These are phyloP conservation scores for Candida tropicalis DNA, from an alignment of 1,139 yeast species.

Conservation along the genomic window DNA sequence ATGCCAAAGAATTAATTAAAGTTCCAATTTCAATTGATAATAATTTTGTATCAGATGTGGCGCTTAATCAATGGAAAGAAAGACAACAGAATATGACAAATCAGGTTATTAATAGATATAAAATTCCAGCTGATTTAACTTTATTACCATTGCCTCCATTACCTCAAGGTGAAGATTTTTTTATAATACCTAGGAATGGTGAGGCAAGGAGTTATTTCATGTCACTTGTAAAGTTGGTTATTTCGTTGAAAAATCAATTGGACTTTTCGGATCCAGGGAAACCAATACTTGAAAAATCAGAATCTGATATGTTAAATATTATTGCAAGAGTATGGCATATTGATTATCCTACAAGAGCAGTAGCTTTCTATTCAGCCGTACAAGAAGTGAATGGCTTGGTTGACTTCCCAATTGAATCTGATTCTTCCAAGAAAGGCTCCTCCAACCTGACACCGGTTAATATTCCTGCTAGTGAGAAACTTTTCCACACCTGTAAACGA, in stretches of 20 bases:
- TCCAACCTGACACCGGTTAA: slow-evolving; percentile 28
- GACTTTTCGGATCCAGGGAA: slow-evolving; percentile 15
- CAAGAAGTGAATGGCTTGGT: slow-evolving; percentile 44
- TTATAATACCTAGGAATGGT: slow-evolving; percentile 40
- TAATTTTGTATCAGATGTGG: slow-evolving; percentile 38
- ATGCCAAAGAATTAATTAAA: slow-evolving; percentile 32
- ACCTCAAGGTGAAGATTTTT: slow-evolving; percentile 38
- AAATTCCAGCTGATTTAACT: slow-evolving; percentile 38
- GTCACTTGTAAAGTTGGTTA: slow-evolving; percentile 9
- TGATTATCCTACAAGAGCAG: slow-evolving; percentile 53
- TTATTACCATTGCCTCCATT: slow-evolving; percentile 31
- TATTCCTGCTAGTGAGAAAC: slow-evolving; percentile 27
- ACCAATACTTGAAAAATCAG: slow-evolving; percentile 41
- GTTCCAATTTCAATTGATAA: background rate
- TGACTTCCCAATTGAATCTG: slow-evolving; percentile 28
- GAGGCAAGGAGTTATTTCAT: slow-evolving; percentile 9
- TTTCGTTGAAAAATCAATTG: slow-evolving; percentile 21
- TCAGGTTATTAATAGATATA: slow-evolving; percentile 40
- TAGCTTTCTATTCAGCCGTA: slow-evolving; percentile 55
- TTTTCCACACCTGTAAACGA: slow-evolving; percentile 33
- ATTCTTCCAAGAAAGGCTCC: slow-evolving; percentile 20
- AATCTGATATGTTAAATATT: slow-evolving; percentile 42
- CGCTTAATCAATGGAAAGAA: slow-evolving; percentile 56
- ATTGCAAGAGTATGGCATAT: slow-evolving; percentile 66
- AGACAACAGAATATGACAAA: slow-evolving; percentile 44